A percentile compares a stretch with the other conserved stretches of the same genome.
These are phyloP conservation scores for Colletotrichum sp. DNA, from an alignment of 2,329 filamentous ascomycete species.

Conservation along the genomic window DNA sequence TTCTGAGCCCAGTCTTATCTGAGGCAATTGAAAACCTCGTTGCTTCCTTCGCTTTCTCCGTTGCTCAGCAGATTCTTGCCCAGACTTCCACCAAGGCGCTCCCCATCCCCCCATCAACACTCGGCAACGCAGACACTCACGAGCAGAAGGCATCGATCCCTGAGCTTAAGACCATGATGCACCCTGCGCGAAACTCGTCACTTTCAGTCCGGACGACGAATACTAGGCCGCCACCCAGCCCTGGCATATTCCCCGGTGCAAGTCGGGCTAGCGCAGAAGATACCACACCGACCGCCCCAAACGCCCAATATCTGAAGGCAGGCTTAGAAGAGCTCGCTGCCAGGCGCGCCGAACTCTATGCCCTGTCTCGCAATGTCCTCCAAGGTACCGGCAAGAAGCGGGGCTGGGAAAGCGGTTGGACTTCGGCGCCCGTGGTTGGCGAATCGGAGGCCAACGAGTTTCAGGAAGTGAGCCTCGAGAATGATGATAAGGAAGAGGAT, in stretches of 20 bases:
- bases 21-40: constrained; percentile 76
- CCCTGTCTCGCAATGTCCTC: constrained; percentile 80
- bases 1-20: constrained; percentile 40
- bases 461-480: constrained; percentile 62
- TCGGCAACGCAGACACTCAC: constrained; percentile 49
- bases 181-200: constrained; percentile 69
- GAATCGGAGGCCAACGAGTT: constrained; percentile 50
- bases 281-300: constrained; percentile 28
- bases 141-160: constrained; percentile 69
- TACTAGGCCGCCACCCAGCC: constrained; percentile 48
- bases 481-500: constrained; percentile 32
- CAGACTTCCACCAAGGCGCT: constrained; percentile 75
- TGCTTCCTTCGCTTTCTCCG: constrained; percentile 77
- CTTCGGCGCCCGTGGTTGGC: constrained; percentile 57
- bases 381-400: constrained; percentile 74
- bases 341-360: constrained; percentile 79
- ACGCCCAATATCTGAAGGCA: constrained; percentile 57
- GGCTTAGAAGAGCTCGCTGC: constrained; percentile 85
- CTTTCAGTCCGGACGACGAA: constrained; percentile 45
- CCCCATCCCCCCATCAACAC: constrained; percentile 66
- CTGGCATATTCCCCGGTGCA: constrained; percentile 57
- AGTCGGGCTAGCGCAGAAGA: constrained; percentile 42
- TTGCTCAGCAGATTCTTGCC: constrained; percentile 76
- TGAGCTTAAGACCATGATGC: constrained; percentile 74
- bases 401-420: constrained; percentile 82